These are phyloP conservation scores for Saccharomyces pastorianus DNA, from an alignment of 1,139 yeast species.

Conservation along the genomic window DNA sequence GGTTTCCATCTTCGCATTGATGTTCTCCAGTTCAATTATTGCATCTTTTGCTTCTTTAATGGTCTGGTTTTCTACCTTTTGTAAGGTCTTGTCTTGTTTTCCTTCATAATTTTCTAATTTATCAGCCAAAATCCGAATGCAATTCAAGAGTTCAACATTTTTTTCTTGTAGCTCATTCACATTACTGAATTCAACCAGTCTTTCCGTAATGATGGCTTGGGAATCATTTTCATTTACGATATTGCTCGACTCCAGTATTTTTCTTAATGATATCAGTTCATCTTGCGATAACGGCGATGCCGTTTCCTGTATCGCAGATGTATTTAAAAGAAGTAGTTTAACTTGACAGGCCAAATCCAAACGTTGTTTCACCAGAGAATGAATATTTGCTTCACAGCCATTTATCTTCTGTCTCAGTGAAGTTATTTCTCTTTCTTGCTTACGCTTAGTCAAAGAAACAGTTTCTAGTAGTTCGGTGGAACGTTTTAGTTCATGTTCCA, in stretches of 20 bases:
- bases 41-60: slow-evolving; percentile 71
- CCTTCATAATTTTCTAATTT: slow-evolving; percentile 28
- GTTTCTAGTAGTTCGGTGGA: slow-evolving; percentile 42
- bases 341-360: slow-evolving; percentile 75
- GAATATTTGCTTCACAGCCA: slow-evolving; percentile 35
- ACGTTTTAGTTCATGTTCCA: slow-evolving; percentile 47
- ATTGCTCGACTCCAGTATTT: slow-evolving; percentile 29
- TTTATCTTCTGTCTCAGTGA: slow-evolving; percentile 29
- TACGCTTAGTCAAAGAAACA: slow-evolving; percentile 35
- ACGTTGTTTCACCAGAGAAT: slow-evolving; percentile 47
- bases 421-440: slow-evolving; percentile 27
- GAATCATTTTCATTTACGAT: slow-evolving; percentile 49
- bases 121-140: slow-evolving; percentile 61
- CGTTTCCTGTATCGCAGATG: slow-evolving; percentile 37
- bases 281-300: slow-evolving; percentile 43
- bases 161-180: slow-evolving; percentile 62
- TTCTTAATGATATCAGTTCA: slow-evolving; percentile 45
- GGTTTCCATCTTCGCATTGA: slow-evolving; percentile 43
- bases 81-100: slow-evolving; percentile 30
- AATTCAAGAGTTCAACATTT: slow-evolving; percentile 61
- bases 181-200: slow-evolving; percentile 62
- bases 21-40: slow-evolving; percentile 57
- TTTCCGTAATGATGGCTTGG: slow-evolving; percentile 59
- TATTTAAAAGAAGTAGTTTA: slow-evolving; percentile 46
- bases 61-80: slow-evolving; percentile 45